phyloP scores from a whole-genome alignment of 495 filamentous ascomycete genomes.

The Penicillium macrosclerotiorum region DNA sequence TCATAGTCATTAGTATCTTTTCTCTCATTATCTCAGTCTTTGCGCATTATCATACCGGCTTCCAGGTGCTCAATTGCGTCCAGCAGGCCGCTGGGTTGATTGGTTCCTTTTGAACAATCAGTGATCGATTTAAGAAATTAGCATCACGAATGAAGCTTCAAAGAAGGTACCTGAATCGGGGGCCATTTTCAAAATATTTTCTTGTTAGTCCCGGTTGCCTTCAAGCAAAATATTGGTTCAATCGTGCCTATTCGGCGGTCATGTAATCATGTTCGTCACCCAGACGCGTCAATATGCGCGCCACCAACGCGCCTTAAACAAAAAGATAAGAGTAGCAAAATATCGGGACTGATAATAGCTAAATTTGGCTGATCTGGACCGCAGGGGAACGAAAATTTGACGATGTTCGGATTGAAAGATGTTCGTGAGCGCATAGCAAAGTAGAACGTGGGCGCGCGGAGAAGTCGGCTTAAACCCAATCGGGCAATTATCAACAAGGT shows the following conservation, averaged over 20 bases:
- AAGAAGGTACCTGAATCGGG: too few relatives aligned
- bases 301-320: too few relatives aligned
- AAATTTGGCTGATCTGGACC: neutral
- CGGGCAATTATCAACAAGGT: conserved; percentile 20
- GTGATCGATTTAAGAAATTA: too few relatives aligned
- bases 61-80: conserved; percentile 44
- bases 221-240: too few relatives aligned
- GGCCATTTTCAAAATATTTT: too few relatives aligned
- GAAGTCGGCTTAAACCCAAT: conserved; percentile 21
- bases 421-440: conserved; percentile 9
- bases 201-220: too few relatives aligned
- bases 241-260: too few relatives aligned
- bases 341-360: too few relatives aligned
- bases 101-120: conserved; percentile 10
- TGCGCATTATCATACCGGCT: conserved; percentile 32
- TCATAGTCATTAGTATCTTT: conserved; percentile 7
- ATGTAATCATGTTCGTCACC: too few relatives aligned
- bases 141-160: too few relatives aligned
- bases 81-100: conserved; percentile 25
- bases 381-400: neutral
- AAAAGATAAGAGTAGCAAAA: too few relatives aligned
- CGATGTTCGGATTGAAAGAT: neutral
- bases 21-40: neutral
- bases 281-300: neutral
- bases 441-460: conserved; percentile 18